Base-by-base conservation (phyloP, 495 filamentous ascomycete genomes). In the Hyaloscypha bicolor region DNA sequence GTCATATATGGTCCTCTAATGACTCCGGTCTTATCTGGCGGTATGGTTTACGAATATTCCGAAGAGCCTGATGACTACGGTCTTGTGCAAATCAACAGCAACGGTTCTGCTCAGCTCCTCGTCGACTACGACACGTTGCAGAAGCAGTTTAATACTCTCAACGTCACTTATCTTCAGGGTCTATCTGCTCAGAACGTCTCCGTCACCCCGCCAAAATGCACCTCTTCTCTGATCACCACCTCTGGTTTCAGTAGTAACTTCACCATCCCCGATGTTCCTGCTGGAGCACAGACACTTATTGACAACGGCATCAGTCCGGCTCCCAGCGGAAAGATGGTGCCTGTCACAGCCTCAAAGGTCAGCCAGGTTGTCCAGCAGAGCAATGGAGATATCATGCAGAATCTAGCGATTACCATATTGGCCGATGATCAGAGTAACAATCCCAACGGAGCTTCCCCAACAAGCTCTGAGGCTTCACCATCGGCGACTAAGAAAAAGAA, bases 31-130 rank as follows among this genome's bases (percentile, higher is more conserved):
- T 88, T 97, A 79, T 91, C 90, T 30, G 94, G 94, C 66, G 94
- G 95, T 69, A 78, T 98, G 39, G 89, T 97, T 53, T 97, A 96
- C 80, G 90, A 96, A 78, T 96, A 86, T 78, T 88, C 87, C 21
- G 81, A 96, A 77, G 92, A 96, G 73, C 65, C 68, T 3, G 84
- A 83, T 62, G 80, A 94, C 73, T 97, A 86, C 74, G 93, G 93
- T 64, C 84, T 97, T 8, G 91, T 96, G 71, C 72, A 83, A 63
- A 75, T 93, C 68, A 88, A 89, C 72, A 73, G 77, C 66, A 89
- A 93, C 68, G 85, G 82, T 70, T 87, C 85, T 25, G 85, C 88
- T 35, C 80, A 81, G 35, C 81, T 96, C 9, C 82, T 87, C 22
- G 55, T 71, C 51, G 95, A 99, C 78, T 99, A 85, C 79, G 84